Evolutionary conservation across 2,329 filamentous ascomycete species (phyloP).

Genomic region (Colletotrichum tanaceti): DNA sequence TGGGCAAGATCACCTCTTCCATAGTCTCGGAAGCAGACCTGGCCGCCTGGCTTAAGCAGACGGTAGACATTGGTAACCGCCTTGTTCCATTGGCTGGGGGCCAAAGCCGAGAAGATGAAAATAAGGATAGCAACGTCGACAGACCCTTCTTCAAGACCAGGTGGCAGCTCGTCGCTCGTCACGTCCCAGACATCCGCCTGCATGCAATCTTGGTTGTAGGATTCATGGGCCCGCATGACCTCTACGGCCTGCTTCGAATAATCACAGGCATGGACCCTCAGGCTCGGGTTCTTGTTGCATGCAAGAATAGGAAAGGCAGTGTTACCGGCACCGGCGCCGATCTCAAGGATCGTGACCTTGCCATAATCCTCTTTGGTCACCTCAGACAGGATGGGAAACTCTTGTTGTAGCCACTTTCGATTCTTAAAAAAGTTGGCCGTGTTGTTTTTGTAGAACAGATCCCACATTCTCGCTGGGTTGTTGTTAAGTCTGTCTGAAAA

Average conservation of each 20-base stretch:
- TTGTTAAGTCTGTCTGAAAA: constrained; percentile 81
- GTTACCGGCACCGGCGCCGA: constrained; percentile 95
- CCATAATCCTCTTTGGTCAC: constrained; percentile 79
- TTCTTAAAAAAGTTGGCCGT: constrained; percentile 98
- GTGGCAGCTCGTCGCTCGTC: constrained; percentile 77
- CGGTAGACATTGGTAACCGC: constrained; percentile 84
- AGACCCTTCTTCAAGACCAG: constrained; percentile 78
- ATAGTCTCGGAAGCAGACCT: constrained; percentile 96
- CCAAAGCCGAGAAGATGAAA: constrained; percentile 95
- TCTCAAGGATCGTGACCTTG: constrained; percentile 80
- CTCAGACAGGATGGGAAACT: constrained; percentile 88
- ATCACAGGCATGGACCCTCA: constrained; percentile 94
- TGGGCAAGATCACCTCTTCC: constrained; percentile 95
- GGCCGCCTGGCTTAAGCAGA: constrained; percentile 90
- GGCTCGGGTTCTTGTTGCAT: constrained; percentile 82
- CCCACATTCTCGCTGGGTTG: constrained; percentile 97
- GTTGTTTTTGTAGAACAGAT: constrained; percentile 98
- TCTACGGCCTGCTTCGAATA: constrained; percentile 96
- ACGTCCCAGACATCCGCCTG: constrained; percentile 97
- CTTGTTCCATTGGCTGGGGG: constrained; percentile 84
- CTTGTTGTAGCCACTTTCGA: constrained; percentile 95
- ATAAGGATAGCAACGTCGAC: constrained; percentile 95
- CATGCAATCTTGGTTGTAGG: constrained; percentile 78
- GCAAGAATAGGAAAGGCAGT: constrained; percentile 92
- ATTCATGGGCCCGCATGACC: constrained; percentile 84